Conservation (phyloP, 176 grass and related monocot genomes). For the Hyparrhenia diplandra region DNA sequence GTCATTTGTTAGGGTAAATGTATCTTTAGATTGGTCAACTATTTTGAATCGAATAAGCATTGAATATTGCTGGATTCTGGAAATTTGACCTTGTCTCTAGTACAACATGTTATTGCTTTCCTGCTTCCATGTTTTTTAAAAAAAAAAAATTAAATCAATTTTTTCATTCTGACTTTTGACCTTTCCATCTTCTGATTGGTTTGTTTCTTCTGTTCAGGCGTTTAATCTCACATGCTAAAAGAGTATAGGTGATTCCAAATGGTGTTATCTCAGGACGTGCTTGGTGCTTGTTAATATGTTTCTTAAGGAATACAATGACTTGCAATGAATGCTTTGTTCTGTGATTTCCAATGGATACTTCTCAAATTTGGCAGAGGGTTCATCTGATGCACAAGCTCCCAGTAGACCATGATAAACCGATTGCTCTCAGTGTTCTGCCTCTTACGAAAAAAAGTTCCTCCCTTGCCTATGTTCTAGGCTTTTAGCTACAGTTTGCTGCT, state of each 20-base stretch:
- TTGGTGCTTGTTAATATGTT: slow-evolving; percentile 50
- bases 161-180: background rate
- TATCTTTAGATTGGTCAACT: background rate
- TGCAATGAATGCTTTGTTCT: background rate
- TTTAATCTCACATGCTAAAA: slow-evolving; percentile 39
- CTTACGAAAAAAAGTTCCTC: background rate
- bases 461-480: background rate
- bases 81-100: background rate
- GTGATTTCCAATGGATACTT: slow-evolving; percentile 4
- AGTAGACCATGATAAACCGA: slow-evolving; percentile 17
- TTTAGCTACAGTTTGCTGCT: background rate
- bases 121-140: background rate
- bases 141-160: background rate
- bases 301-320: slow-evolving; percentile 43
- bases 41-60: background rate
- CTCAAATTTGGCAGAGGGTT: slow-evolving; percentile 14
- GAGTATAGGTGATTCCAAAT: slow-evolving; percentile 37
- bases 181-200: slow-evolving; percentile 13
- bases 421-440: slow-evolving; percentile 3
- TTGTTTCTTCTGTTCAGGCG: slow-evolving; percentile 35
- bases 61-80: background rate
- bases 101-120: slow-evolving; percentile 16
- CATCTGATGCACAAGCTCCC: slow-evolving; percentile 2
- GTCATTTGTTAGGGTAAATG: background rate
- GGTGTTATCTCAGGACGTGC: slow-evolving; percentile 28